Evolutionary conservation across 148 eudicot genomes (phyloP).

Genomic region (Chenopodium berlandieri): DNA sequence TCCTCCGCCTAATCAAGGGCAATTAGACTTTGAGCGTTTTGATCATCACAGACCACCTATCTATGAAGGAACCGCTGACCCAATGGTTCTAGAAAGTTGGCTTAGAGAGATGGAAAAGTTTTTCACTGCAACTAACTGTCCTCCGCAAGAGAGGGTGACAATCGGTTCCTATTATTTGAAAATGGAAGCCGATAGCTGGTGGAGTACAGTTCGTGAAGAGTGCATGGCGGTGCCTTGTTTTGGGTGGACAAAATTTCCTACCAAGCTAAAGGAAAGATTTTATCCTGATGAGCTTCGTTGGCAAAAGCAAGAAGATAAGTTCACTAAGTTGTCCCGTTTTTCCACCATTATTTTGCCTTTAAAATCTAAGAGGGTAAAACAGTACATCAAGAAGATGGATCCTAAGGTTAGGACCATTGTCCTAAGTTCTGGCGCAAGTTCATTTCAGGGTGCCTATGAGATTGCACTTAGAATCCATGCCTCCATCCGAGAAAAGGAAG

Average conservation of each 20-base stretch:
- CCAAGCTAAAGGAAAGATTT: not conserved
- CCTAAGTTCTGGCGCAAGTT: too few species aligned
- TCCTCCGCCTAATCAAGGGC: too few species aligned
- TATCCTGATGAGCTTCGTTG: not conserved
- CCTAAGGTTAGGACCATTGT: too few species aligned
- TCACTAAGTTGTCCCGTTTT: not conserved
- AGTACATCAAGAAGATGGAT: not conserved
- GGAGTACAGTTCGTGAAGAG: not conserved
- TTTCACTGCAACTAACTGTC: not conserved
- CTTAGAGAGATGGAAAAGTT: not conserved
- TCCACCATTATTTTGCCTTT: not conserved
- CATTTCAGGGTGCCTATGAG: too few species aligned
- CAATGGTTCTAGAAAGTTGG: not conserved
- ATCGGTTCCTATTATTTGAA: not conserved
- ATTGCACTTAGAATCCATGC: too few species aligned
- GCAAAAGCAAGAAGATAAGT: not conserved
- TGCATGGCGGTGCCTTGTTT: not conserved
- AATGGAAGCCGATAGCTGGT: not conserved
- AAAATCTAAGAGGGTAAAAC: not conserved
- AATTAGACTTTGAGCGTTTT: not conserved
- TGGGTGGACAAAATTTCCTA: not conserved
- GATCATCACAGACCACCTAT: not conserved
- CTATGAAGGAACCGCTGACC: not conserved
- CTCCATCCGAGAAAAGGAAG: too few species aligned
- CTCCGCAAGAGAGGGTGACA: not conserved